Evolutionary conservation across 225 moss, liverwort and hornwort species (phyloP).

Genomic region (Asterella californica): DNA sequence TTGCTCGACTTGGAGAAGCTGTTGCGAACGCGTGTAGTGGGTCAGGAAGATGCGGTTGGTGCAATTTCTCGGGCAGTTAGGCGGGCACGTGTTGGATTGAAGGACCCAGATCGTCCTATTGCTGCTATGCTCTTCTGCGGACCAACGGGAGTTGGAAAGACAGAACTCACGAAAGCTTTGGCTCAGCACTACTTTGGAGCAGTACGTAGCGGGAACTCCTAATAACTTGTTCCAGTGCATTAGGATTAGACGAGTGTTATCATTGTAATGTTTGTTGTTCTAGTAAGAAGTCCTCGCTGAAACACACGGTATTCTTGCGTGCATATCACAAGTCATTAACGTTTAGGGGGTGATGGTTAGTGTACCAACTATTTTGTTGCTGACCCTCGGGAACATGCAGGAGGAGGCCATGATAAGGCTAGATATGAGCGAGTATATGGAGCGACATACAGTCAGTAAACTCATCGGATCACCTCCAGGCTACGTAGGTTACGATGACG

Average conservation of each 20-base stretch:
- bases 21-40: conserved; percentile 81
- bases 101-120: conserved; percentile 93
- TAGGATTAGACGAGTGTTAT: too few relatives aligned
- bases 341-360: too few relatives aligned
- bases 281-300: too few relatives aligned
- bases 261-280: too few relatives aligned
- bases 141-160: conserved; percentile 95
- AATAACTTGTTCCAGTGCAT: too few relatives aligned
- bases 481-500: conserved; percentile 89
- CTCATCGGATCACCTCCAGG: conserved; percentile 95
- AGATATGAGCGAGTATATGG: conserved; percentile 99
- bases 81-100: conserved; percentile 89
- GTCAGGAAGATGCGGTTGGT: conserved; percentile 90
- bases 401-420: conserved; percentile 89
- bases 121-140: conserved; percentile 99
- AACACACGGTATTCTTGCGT: too few relatives aligned
- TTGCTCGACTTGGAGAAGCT: conserved; percentile 81
- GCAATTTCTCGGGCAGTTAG: conserved; percentile 91
- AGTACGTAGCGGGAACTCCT: conserved; percentile 21
- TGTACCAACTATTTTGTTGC: background rate
- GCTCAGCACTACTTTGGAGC: conserved; percentile 94
- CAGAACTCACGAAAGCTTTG: conserved; percentile 86
- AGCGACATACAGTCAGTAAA: conserved; percentile 92
- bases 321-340: too few relatives aligned
- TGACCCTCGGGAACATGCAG: conserved; percentile 28